These are phyloP conservation scores for Scleroderma bovista DNA, from an alignment of 768 basidiomycete genomes.

Conservation along the genomic window DNA sequence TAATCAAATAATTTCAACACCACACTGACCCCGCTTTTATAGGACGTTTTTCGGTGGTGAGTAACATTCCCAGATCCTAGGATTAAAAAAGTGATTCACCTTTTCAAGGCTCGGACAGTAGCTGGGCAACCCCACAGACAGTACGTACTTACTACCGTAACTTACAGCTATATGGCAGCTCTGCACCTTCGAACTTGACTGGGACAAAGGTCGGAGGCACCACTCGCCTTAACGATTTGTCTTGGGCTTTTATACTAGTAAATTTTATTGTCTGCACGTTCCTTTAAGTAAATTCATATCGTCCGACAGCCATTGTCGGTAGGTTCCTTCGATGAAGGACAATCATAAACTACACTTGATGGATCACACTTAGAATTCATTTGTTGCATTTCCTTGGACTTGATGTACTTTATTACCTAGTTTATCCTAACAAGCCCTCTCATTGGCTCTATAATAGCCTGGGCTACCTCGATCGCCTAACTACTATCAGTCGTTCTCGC, in stretches of 20 bases:
- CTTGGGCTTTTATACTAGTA: neutral
- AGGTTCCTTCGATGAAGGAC: no score
- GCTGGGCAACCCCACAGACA: conserved; percentile 65
- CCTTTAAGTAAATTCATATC: neutral
- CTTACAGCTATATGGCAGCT: conserved; percentile 58
- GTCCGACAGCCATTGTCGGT: no score
- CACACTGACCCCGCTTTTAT: conserved; percentile 1
- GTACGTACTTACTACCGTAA: conserved; percentile 77
- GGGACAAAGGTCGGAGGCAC: conserved; percentile 16
- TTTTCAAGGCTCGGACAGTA: conserved; percentile 49
- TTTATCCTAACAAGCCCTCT: no score
- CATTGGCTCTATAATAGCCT: no score
- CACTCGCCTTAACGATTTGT: neutral
- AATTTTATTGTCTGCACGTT: neutral
- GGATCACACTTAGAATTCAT: no score
- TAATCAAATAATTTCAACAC: neutral
- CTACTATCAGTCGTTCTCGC: no score
- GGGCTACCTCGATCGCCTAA: no score
- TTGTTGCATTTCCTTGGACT: no score
- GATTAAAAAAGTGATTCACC: conserved; percentile 9
- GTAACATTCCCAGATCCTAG: neutral
- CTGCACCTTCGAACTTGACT: conserved; percentile 39
- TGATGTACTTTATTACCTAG: no score
- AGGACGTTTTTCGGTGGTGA: conserved; percentile 82
- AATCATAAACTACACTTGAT: no score